phyloP scores from a whole-genome alignment of 2,329 filamentous ascomycete species.

The Fusarium sulawesiense region DNA sequence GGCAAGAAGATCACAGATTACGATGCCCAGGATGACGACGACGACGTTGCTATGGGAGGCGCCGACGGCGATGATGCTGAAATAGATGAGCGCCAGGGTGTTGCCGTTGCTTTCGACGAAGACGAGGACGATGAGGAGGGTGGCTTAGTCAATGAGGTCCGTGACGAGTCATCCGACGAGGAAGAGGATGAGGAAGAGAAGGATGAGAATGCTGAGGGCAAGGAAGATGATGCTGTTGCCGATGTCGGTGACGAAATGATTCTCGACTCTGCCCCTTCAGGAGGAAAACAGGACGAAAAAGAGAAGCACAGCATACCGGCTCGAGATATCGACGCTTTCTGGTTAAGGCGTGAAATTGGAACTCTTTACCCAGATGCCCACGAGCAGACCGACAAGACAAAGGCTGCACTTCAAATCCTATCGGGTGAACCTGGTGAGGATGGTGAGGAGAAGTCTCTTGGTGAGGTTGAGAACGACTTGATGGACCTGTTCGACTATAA shows the following conservation, averaged over 20 bases:
- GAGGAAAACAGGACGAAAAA: slow-evolving; percentile 59
- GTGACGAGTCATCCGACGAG: slow-evolving; percentile 86
- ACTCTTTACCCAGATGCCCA: slow-evolving; percentile 90
- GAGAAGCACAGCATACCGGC: slow-evolving; percentile 76
- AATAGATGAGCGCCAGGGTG: slow-evolving; percentile 93
- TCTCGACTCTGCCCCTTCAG: slow-evolving; percentile 73
- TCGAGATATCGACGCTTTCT: slow-evolving; percentile 95
- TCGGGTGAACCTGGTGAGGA: slow-evolving; percentile 79
- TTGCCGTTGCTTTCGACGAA: slow-evolving; percentile 96
- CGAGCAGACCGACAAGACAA: slow-evolving; percentile 91
- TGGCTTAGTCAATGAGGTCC: slow-evolving; percentile 83
- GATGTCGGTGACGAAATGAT: slow-evolving; percentile 86
- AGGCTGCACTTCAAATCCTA: slow-evolving; percentile 83
- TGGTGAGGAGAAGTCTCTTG: slow-evolving; percentile 84
- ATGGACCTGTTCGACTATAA: slow-evolving; percentile 99
- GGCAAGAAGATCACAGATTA: slow-evolving; percentile 99
- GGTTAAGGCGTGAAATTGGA: slow-evolving; percentile 94
- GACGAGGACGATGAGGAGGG: slow-evolving; percentile 87
- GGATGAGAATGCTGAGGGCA: slow-evolving; percentile 66
- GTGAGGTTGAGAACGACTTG: slow-evolving; percentile 96
- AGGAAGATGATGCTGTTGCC: slow-evolving; percentile 62
- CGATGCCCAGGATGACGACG: slow-evolving; percentile 94
- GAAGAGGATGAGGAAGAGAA: slow-evolving; percentile 72
- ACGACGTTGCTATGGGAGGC: slow-evolving; percentile 80
- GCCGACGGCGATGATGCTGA: slow-evolving; percentile 75